phyloP scores from a whole-genome alignment of 2,329 filamentous ascomycete species.

The Beauveria bassiana region DNA sequence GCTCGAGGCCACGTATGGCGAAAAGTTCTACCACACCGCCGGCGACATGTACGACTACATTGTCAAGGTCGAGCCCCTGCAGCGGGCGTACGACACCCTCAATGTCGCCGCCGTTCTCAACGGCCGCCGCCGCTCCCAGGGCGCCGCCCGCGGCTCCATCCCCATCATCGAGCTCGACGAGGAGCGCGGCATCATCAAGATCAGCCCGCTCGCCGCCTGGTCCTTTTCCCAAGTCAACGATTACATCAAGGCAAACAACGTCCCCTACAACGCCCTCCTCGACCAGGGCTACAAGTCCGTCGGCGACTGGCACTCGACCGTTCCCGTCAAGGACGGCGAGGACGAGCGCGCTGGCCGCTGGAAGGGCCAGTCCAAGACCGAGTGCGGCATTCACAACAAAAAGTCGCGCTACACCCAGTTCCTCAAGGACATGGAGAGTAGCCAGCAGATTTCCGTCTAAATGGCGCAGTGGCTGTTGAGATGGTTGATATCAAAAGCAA shows the following conservation, averaged over 20 bases:
- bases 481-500: not conserved
- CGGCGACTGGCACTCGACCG: conserved; percentile 96
- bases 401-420: conserved; percentile 88
- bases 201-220: conserved; percentile 97
- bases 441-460: conserved; percentile 38
- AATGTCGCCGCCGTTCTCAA: conserved; percentile 87
- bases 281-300: conserved; percentile 96
- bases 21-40: conserved; percentile 75
- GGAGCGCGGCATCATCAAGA: conserved; percentile 85
- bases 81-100: conserved; percentile 82
- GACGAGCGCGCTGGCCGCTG: conserved; percentile 94
- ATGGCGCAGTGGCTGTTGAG: not conserved
- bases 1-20: conserved; percentile 76
- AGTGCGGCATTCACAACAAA: conserved; percentile 99
- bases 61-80: conserved; percentile 93
- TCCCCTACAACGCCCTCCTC: conserved; percentile 89
- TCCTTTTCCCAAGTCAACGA: conserved; percentile 79
- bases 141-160: conserved; percentile 82
- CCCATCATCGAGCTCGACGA: conserved; percentile 86
- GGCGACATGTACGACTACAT: conserved; percentile 92
- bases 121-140: conserved; percentile 84
- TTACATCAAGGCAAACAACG: conserved; percentile 78
- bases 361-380: conserved; percentile 94
- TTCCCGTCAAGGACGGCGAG: conserved; percentile 80
- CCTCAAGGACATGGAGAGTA: conserved; percentile 63